Conservation (phyloP, 140 eudicot species). For the Senecio squalidus region DNA sequence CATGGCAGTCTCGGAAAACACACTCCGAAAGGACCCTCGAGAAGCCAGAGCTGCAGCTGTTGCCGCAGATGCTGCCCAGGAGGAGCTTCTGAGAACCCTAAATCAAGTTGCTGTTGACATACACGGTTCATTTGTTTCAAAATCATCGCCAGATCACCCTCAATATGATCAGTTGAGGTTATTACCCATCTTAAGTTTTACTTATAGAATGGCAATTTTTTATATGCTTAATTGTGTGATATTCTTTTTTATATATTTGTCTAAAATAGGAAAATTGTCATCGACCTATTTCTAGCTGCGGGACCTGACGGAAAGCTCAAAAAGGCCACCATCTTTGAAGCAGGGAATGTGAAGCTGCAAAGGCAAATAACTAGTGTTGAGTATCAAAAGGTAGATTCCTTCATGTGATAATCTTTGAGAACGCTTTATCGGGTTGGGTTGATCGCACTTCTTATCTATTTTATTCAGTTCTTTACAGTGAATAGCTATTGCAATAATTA, state of each 20-base stretch:
- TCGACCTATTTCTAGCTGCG: constrained; percentile 63
- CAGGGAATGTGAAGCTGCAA: constrained; percentile 54
- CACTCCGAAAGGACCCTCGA: constrained; percentile 35
- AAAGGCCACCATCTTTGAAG: constrained; percentile 65
- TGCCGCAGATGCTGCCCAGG: constrained; percentile 56
- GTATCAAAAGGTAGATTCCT: constrained; percentile 57
- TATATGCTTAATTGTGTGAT: not conserved
- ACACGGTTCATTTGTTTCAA: constrained; percentile 62
- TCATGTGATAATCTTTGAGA: not conserved
- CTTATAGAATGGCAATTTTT: not conserved
- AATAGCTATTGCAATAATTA: too few species aligned
- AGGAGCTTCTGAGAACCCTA: constrained; percentile 51
- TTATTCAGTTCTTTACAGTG: too few species aligned
- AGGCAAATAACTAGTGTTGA: constrained; percentile 40
- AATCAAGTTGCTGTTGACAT: constrained; percentile 61
- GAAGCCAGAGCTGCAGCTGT: constrained; percentile 54
- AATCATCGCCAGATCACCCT: constrained; percentile 64
- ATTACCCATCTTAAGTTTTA: not conserved
- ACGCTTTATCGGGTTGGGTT: too few species aligned
- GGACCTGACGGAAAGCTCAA: constrained; percentile 75
- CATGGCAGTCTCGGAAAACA: constrained; percentile 45
- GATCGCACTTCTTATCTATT: too few species aligned
- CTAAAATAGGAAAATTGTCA: constrained; percentile 71
- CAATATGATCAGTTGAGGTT: constrained; percentile 67
- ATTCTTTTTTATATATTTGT: not conserved